Conservation (phyloP, 2,329 filamentous ascomycete genomes). For the Whalleya microplaca region DNA sequence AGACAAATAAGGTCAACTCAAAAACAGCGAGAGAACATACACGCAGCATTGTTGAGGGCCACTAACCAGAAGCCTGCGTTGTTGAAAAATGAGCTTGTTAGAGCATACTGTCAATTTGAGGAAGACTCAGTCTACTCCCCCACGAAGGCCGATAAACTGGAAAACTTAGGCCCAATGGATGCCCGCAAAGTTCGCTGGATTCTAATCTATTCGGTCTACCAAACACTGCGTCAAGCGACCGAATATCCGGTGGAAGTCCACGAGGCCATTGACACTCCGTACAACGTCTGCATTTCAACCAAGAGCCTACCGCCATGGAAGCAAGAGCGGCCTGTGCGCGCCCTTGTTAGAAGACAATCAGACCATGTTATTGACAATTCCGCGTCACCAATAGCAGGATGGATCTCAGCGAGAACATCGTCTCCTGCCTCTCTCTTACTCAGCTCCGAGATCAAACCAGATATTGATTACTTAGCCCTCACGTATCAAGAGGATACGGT, state of each 20-base stretch:
- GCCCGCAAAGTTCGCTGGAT: slow-evolving; percentile 81
- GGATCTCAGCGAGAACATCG: slow-evolving; percentile 4
- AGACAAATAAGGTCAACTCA: slow-evolving; percentile 47
- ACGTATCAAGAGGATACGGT: slow-evolving; percentile 38
- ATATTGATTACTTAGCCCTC: slow-evolving; percentile 59
- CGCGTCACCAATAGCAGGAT: slow-evolving; percentile 15
- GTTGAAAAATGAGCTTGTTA: slow-evolving; percentile 61
- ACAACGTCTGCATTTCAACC: slow-evolving; percentile 55
- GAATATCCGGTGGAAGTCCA: slow-evolving; percentile 64
- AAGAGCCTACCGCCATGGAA: slow-evolving; percentile 52
- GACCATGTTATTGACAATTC: slow-evolving; percentile 28
- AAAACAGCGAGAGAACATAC: slow-evolving; percentile 52
- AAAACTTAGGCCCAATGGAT: slow-evolving; percentile 64
- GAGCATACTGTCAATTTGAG: slow-evolving; percentile 73
- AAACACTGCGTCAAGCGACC: slow-evolving; percentile 70
- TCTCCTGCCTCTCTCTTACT: slow-evolving; percentile 9
- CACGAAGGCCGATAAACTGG: slow-evolving; percentile 57
- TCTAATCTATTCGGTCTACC: slow-evolving; percentile 72
- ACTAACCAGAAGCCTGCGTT: slow-evolving; percentile 49
- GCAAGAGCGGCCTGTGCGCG: slow-evolving; percentile 34
- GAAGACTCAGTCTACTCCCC: slow-evolving; percentile 55
- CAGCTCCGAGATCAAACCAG: slow-evolving; percentile 52
- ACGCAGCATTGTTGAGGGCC: slow-evolving; percentile 56
- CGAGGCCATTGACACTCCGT: slow-evolving; percentile 58
- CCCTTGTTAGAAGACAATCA: slow-evolving; percentile 36